A percentile compares a stretch with the other conserved stretches of the same genome.
phyloP scores from a whole-genome alignment of 1,284 basidiomycete species.

The Tylopilus orsonianus region DNA sequence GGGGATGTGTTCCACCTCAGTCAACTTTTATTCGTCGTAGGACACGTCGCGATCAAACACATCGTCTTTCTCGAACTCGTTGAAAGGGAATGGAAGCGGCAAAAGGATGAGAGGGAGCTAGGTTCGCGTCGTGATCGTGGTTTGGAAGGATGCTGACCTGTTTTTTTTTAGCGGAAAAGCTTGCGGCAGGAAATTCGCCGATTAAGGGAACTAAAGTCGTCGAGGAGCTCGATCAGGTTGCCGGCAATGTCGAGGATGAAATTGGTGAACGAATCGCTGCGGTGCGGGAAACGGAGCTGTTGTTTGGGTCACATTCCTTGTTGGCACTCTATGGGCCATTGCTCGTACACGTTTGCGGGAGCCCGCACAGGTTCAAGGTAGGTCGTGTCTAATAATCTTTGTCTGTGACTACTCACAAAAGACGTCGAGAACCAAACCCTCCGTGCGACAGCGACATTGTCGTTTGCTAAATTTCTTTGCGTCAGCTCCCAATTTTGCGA shows the following conservation, averaged over 20 bases:
- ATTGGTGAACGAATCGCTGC: conserved; percentile 89
- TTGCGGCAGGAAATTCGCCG: conserved; percentile 39
- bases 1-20: conserved; percentile 86
- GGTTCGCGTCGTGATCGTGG: conserved; percentile 45
- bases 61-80: conserved; percentile 96
- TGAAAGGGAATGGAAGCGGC: conserved; percentile 95
- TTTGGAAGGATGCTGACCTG: neutral
- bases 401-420: conserved; percentile 11
- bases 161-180: conserved; percentile 51
- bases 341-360: conserved; percentile 86
- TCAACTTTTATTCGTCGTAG: conserved; percentile 92
- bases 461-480: conserved; percentile 96
- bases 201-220: conserved; percentile 57
- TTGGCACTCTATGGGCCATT: conserved; percentile 87
- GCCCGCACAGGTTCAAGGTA: conserved; percentile 86
- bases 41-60: conserved; percentile 96
- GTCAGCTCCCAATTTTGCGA: conserved; percentile 95
- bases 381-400: neutral
- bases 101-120: conserved; percentile 86
- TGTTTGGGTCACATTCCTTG: conserved; percentile 84
- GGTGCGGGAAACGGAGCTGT: conserved; percentile 85
- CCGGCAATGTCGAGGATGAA: conserved; percentile 97
- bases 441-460: conserved; percentile 83
- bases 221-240: conserved; percentile 95
- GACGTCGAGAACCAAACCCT: conserved; percentile 74